These are phyloP conservation scores for Exserohilum turcica DNA, from an alignment of 2,329 filamentous ascomycete species.

Conservation along the genomic window DNA sequence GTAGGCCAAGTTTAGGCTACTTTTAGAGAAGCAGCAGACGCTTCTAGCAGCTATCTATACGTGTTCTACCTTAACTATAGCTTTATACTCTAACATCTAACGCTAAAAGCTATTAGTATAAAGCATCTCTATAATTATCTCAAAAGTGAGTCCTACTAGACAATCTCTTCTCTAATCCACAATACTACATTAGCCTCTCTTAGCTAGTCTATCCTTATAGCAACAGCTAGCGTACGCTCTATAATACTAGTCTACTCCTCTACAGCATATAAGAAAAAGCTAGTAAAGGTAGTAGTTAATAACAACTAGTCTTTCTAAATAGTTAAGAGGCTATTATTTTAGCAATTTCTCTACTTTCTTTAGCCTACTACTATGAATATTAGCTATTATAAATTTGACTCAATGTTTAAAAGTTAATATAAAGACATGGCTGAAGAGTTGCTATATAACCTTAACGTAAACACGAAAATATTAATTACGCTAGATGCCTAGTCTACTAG, in stretches of 20 bases:
- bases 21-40: neutral
- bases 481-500: constrained; percentile 4
- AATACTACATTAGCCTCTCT: neutral
- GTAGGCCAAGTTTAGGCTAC: neutral
- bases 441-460: neutral
- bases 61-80: constrained; percentile 1
- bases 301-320: constrained; percentile 10
- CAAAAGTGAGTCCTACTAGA: neutral
- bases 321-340: constrained; percentile 4
- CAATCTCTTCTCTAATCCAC: neutral
- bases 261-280: constrained; percentile 1
- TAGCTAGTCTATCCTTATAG: neutral
- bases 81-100: neutral
- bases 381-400: constrained; percentile 5
- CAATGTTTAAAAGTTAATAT: constrained; percentile 1
- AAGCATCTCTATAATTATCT: neutral
- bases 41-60: neutral
- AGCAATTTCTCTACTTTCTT: constrained; percentile 3
- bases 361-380: neutral
- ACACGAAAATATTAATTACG: constrained; percentile 3
- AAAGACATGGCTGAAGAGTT: neutral
- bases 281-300: constrained; percentile 10
- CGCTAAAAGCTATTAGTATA: neutral
- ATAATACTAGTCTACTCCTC: constrained; percentile 3
- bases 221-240: neutral